Evolutionary conservation across 2,329 filamentous ascomycete species (phyloP).

Genomic region (Colletotrichum aenigma): DNA sequence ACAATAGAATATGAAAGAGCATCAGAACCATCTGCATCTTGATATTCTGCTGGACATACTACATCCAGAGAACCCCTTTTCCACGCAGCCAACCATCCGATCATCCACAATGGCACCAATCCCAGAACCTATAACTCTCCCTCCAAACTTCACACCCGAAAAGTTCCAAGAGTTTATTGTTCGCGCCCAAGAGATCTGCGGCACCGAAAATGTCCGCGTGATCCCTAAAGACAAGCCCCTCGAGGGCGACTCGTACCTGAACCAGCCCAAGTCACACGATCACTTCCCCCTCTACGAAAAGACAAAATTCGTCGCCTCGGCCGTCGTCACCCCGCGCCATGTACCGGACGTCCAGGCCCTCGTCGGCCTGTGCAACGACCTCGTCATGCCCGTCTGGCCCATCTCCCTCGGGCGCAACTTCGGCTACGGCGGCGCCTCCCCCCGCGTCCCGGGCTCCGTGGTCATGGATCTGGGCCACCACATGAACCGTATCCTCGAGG

Average conservation of each 20-base stretch:
- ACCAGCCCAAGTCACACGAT: slow-evolving; percentile 35
- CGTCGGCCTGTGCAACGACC: slow-evolving; percentile 36
- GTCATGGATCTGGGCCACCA: slow-evolving; percentile 44
- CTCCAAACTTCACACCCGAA: slow-evolving; percentile 14
- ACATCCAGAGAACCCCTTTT: not conserved
- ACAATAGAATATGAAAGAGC: rapidly evolving
- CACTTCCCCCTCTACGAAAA: slow-evolving; percentile 42
- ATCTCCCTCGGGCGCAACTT: slow-evolving; percentile 43
- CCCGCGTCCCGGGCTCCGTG: slow-evolving; percentile 45
- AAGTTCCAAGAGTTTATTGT: slow-evolving; percentile 26
- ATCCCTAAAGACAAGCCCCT: slow-evolving; percentile 12
- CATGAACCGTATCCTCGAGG: slow-evolving; percentile 43
- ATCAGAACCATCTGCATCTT: not conserved
- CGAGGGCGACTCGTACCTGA: slow-evolving; percentile 20
- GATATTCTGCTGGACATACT: not conserved
- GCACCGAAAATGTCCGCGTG: slow-evolving; percentile 26
- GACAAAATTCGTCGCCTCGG: slow-evolving; percentile 45
- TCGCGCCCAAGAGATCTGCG: slow-evolving; percentile 23
- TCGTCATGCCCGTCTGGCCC: slow-evolving; percentile 38
- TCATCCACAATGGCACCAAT: not conserved
- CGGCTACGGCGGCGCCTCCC: slow-evolving; percentile 47
- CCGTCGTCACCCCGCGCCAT: slow-evolving; percentile 34
- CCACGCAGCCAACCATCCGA: not conserved
- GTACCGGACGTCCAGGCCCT: slow-evolving; percentile 49
- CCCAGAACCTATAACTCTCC: slow-evolving; percentile 4